These are phyloP conservation scores for Phytopythium litorale DNA, from an alignment of 352 stramenopile genomes.

Conservation along the genomic window DNA sequence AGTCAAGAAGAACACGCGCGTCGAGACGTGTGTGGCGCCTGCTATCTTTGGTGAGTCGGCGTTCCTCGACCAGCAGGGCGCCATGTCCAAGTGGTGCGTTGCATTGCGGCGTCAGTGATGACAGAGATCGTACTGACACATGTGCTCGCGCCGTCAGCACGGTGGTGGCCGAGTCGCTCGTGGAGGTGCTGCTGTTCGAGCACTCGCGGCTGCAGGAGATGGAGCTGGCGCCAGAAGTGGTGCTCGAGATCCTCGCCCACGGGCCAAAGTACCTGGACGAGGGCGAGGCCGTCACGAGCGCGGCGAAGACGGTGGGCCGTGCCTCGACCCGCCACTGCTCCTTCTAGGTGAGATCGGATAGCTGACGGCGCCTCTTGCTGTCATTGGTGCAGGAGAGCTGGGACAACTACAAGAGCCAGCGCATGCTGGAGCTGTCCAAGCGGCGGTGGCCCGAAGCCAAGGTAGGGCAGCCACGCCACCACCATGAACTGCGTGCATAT, in stretches of 20 bases:
- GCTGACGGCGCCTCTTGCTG: no score
- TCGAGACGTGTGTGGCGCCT: conserved; percentile 40
- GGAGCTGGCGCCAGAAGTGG: conserved; percentile 51
- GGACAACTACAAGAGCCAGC: conserved; percentile 64
- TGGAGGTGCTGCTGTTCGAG: conserved; percentile 68
- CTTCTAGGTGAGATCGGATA: no score
- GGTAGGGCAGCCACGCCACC: conserved; percentile 4
- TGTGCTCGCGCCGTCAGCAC: conserved; percentile 13
- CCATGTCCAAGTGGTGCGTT: conserved; percentile 49
- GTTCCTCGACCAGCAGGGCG: conserved; percentile 46
- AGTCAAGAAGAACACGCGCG: conserved; percentile 33
- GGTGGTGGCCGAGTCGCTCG: conserved; percentile 59
- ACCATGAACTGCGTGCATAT: not conserved
- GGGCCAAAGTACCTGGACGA: conserved; percentile 60
- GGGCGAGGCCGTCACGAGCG: conserved; percentile 40
- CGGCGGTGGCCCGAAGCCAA: conserved; percentile 61
- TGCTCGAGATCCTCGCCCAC: conserved; percentile 46
- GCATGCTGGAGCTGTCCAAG: conserved; percentile 67
- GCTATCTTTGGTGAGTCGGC: conserved; percentile 61
- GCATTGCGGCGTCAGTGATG: not conserved
- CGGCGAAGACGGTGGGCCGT: conserved; percentile 26
- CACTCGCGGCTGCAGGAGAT: conserved; percentile 77
- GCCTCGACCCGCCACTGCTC: no score
- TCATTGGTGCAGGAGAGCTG: conserved; percentile 38
- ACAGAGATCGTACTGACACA: not conserved